A percentile compares a stretch with the other conserved stretches of the same genome.
Evolutionary conservation across 78 protist genomes (phyloP).

Genomic region (Ministeria vibrans): DNA sequence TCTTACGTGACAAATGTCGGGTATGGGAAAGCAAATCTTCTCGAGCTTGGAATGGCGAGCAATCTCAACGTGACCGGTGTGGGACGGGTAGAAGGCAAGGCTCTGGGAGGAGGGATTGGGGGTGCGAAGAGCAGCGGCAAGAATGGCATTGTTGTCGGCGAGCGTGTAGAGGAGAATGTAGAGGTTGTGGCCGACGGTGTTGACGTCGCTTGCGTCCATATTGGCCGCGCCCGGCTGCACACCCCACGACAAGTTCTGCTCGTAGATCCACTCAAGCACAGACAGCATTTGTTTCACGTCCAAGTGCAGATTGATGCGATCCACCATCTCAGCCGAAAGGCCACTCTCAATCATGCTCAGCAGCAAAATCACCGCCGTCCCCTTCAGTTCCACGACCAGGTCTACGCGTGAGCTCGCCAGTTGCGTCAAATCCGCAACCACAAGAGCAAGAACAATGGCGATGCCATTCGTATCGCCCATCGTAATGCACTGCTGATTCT

Average conservation of each 20-base stretch:
- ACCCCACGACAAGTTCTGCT: not conserved
- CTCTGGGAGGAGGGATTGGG: not conserved
- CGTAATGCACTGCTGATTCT: conserved; percentile 36
- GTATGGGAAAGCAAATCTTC: conserved; percentile 19
- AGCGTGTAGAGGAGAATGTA: not conserved
- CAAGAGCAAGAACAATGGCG: conserved; percentile 7
- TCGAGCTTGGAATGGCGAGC: conserved; percentile 2
- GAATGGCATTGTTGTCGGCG: not conserved
- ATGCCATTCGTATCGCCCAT: conserved; percentile 9
- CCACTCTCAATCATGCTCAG: conserved; percentile 23
- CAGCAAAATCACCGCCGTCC: conserved; percentile 6
- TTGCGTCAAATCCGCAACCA: not conserved
- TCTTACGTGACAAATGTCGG: conserved; percentile 12
- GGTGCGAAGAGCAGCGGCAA: not conserved
- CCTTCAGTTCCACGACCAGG: conserved; percentile 5
- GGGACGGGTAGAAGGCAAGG: not conserved
- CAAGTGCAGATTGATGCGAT: conserved; percentile 12
- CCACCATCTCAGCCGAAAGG: not conserved
- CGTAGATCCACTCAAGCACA: conserved; percentile 2
- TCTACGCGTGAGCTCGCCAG: conserved; percentile 15
- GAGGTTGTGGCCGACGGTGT: conserved; percentile 8
- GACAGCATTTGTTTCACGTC: conserved; percentile 1
- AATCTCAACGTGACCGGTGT: conserved; percentile 21
- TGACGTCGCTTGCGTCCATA: not conserved
- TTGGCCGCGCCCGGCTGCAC: no score